Percentiles rank a stretch among this genome's conserved stretches.
Evolutionary conservation across 495 filamentous ascomycete genomes (phyloP).

Genomic region (Zalerion maritima): DNA sequence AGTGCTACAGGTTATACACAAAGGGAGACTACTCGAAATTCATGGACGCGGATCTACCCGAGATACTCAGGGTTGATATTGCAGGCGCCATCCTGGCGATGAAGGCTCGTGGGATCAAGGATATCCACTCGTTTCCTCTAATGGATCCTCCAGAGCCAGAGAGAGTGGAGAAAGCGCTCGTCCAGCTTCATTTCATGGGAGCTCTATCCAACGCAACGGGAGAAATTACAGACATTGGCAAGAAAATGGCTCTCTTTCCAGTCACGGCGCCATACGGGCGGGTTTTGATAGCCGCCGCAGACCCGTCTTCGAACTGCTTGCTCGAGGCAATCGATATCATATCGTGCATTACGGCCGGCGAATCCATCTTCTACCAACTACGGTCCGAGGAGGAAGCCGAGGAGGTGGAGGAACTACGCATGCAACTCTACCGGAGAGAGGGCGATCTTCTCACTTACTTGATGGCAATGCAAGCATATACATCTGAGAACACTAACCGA

Average conservation of each 20-base stretch:
- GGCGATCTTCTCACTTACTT: conserved; percentile 86
- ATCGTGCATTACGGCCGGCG: conserved; percentile 66
- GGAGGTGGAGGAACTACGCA: conserved; percentile 53
- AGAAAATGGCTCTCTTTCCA: conserved; percentile 67
- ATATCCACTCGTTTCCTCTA: conserved; percentile 72
- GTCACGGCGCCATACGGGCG: conserved; percentile 69
- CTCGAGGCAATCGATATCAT: conserved; percentile 84
- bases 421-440: conserved; percentile 62
- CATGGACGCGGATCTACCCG: conserved; percentile 62
- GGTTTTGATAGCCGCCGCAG: conserved; percentile 66
- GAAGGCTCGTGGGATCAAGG: conserved; percentile 78
- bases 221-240: conserved; percentile 56
- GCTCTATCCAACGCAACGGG: conserved; percentile 63
- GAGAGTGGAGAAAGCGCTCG: conserved; percentile 65
- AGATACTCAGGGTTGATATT: conserved; percentile 83
- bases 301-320: conserved; percentile 53
- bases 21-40: conserved; percentile 58
- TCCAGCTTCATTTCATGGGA: conserved; percentile 63
- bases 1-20: conserved; percentile 84
- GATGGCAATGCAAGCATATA: conserved; percentile 66
- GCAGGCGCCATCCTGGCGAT: conserved; percentile 77
- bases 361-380: conserved; percentile 74
- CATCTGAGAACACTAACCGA: conserved; percentile 58
- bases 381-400: conserved; percentile 71
- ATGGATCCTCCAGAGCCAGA: conserved; percentile 69